Conservation (phyloP, 2,329 filamentous ascomycete genomes). For the Colletotrichum sp. region DNA sequence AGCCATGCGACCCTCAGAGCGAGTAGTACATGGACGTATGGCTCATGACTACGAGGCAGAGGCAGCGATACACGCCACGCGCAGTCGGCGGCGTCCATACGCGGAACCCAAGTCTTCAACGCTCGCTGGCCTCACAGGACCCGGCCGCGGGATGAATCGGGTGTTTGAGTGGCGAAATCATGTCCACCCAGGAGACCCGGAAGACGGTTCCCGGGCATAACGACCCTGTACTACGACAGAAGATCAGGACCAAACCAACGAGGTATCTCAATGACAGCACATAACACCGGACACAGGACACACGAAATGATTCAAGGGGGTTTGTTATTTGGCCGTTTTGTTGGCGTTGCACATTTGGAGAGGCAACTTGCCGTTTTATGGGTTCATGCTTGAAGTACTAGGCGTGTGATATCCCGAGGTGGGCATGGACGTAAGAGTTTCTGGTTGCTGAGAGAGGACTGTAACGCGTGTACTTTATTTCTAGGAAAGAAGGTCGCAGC, state of each 20-base stretch:
- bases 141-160: constrained; percentile 49
- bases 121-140: constrained; percentile 52
- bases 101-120: constrained; percentile 43
- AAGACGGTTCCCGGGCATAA: constrained; percentile 26
- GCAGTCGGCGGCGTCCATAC: constrained; percentile 28
- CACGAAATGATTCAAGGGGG: not conserved
- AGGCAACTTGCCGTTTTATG: not conserved
- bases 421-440: not conserved
- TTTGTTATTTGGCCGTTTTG: not conserved
- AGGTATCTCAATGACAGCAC: not conserved
- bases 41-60: constrained; percentile 37
- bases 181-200: constrained; percentile 48
- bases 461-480: not conserved
- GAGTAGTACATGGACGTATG: constrained; percentile 29
- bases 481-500: not conserved
- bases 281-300: not conserved
- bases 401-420: not conserved
- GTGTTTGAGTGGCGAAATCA: constrained; percentile 55
- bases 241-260: not conserved
- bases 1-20: constrained; percentile 32
- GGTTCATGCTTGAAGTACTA: constrained; percentile 11
- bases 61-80: constrained; percentile 30
- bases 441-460: not conserved
- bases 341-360: not conserved
- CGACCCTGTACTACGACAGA: constrained; percentile 1